Conservation (phyloP, 2,329 filamentous ascomycete species). For the Exophiala dermatitidis region DNA sequence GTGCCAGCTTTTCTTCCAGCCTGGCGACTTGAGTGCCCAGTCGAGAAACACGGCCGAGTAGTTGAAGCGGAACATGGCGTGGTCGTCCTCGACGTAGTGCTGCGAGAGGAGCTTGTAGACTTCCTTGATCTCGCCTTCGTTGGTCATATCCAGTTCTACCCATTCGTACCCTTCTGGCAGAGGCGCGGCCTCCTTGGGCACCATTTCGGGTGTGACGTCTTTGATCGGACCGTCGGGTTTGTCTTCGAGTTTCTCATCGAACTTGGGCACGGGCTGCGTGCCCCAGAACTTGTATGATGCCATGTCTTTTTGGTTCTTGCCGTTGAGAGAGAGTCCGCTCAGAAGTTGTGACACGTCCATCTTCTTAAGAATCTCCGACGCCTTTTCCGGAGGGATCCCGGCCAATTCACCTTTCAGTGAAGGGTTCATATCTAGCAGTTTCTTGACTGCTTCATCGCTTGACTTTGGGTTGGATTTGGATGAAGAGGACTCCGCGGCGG, state of each 20-base stretch:
- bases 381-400: constrained; percentile 58
- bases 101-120: constrained; percentile 85
- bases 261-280: constrained; percentile 88
- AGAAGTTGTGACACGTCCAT: constrained; percentile 44
- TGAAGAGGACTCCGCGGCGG: constrained; percentile 7
- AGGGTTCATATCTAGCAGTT: constrained; percentile 45
- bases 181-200: constrained; percentile 67
- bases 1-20: constrained; percentile 92
- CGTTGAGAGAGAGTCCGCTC: constrained; percentile 57
- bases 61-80: constrained; percentile 96
- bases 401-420: constrained; percentile 67
- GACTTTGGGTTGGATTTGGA: constrained; percentile 20
- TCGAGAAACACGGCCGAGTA: constrained; percentile 84
- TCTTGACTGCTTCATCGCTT: constrained; percentile 20
- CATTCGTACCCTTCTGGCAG: constrained; percentile 85
- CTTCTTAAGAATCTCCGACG: constrained; percentile 45
- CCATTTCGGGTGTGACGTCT: constrained; percentile 67
- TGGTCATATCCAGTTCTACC: constrained; percentile 79
- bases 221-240: constrained; percentile 76
- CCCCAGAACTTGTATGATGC: constrained; percentile 97
- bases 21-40: constrained; percentile 91
- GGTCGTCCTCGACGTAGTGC: constrained; percentile 95
- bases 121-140: constrained; percentile 73
- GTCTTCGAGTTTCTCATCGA: constrained; percentile 52
- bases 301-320: constrained; percentile 94